A percentile compares a stretch with the other conserved stretches of the same genome.
phyloP scores from a whole-genome alignment of 148 eudicot genomes.

The Amaranthus hypochondriacus region DNA sequence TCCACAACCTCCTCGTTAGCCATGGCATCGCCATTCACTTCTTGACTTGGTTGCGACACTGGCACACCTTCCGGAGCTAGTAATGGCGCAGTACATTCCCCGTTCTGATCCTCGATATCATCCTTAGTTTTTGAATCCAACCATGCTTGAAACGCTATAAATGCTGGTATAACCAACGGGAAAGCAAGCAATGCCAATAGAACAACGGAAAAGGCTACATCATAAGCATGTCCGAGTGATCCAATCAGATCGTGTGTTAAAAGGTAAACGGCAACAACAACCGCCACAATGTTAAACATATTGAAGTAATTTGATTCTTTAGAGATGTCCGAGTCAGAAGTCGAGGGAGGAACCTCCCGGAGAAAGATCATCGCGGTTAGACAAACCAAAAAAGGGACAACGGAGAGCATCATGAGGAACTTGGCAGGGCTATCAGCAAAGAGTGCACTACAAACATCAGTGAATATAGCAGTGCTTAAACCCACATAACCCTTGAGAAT shows the following conservation, averaged over 20 bases:
- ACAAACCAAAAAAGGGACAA: slow-evolving; percentile 54
- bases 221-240: slow-evolving; percentile 30
- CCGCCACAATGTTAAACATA: slow-evolving; percentile 52
- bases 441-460: slow-evolving; percentile 55
- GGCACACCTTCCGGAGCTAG: slow-evolving; percentile 25
- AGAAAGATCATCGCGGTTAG: slow-evolving; percentile 60
- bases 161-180: slow-evolving; percentile 51
- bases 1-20: slow-evolving; percentile 14
- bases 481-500: slow-evolving; percentile 77
- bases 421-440: slow-evolving; percentile 51
- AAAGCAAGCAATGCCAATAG: slow-evolving; percentile 51
- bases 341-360: slow-evolving; percentile 48
- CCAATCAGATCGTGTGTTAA: slow-evolving; percentile 48
- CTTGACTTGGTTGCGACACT: slow-evolving; percentile 15
- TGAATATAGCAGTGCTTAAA: slow-evolving; percentile 66
- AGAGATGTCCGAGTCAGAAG: slow-evolving; percentile 35
- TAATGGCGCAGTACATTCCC: slow-evolving; percentile 31
- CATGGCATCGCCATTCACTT: slow-evolving; percentile 7
- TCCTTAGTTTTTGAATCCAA: slow-evolving; percentile 10
- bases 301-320: slow-evolving; percentile 48
- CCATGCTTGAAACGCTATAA: slow-evolving; percentile 33
- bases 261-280: slow-evolving; percentile 53
- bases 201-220: slow-evolving; percentile 33
- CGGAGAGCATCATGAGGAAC: slow-evolving; percentile 53
- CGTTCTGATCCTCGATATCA: slow-evolving; percentile 34